Evolutionary conservation across 495 filamentous ascomycete species (phyloP).

Genomic region (Thermothielavioides terrestris): DNA sequence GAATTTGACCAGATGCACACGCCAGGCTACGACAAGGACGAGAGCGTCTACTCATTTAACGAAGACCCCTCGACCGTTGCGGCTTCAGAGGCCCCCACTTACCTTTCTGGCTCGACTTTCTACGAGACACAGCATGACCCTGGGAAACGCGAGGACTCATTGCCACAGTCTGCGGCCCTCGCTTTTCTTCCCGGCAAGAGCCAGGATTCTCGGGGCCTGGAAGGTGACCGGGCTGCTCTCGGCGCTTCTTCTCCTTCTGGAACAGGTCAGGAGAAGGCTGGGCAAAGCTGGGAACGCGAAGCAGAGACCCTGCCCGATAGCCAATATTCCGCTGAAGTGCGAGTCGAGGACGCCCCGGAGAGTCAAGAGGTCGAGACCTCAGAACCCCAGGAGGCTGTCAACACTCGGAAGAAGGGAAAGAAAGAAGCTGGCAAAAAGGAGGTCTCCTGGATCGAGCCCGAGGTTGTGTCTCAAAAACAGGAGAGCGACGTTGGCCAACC

Average conservation of each 20-base stretch:
- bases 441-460: slow-evolving; percentile 13
- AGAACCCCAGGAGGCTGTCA: slow-evolving; percentile 4
- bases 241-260: not conserved
- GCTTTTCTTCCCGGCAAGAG: slow-evolving; percentile 9
- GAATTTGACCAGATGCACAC: slow-evolving; percentile 12
- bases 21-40: slow-evolving; percentile 9
- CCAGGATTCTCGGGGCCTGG: slow-evolving; percentile 2
- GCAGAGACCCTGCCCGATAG: not conserved
- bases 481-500: not conserved
- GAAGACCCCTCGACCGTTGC: slow-evolving; percentile 27
- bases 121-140: slow-evolving; percentile 26
- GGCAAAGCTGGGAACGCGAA: not conserved
- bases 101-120: slow-evolving; percentile 21
- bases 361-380: not conserved
- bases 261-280: not conserved
- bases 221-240: slow-evolving; percentile 5
- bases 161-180: slow-evolving; percentile 5
- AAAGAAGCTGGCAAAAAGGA: slow-evolving; percentile 24
- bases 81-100: slow-evolving; percentile 24
- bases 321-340: not conserved
- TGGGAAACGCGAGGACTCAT: slow-evolving; percentile 7
- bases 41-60: slow-evolving; percentile 20
- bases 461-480: not conserved
- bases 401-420: slow-evolving; percentile 22
- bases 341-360: not conserved